Base-by-base conservation (phyloP, 1,284 basidiomycete genomes). In the Ustilago loliicola region DNA sequence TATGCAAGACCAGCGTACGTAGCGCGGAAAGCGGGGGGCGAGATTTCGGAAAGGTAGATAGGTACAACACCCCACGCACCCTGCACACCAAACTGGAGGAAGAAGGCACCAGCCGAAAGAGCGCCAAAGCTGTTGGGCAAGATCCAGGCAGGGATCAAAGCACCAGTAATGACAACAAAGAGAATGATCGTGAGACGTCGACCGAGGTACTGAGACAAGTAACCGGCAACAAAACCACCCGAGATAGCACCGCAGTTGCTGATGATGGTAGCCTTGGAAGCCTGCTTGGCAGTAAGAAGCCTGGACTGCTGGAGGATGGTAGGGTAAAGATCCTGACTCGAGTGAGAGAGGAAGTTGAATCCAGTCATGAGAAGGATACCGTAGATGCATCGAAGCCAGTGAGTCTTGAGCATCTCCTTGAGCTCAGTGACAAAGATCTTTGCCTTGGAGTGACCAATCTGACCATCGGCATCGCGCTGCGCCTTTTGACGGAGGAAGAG, bases 1-100 rank as follows among this genome's bases (percentile, higher is more conserved):
- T 96, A 98, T 0, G 93, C 92, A 0, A 96, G 90, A 77, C 96
- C 96, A 23, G 93, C 92, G 89, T 96, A 98, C 0, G 94, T 93
- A 9, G 95, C 94, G 61, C 96, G 90, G 90, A 97, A 98, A 0
- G 94, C 94, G 0, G 95, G 92, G 0, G 95, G 94, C 0, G 93
- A 92, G 87, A 96, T 91, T 87, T 98, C 96, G 3, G 92, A 90
- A n/a, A 97, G 89, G 85, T 93, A 92, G 81, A 95, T 93, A 2
- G 93, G 93, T 77, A 94, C 92, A 88, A 92, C 80, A 58, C 85
- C 85, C 87, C 88, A 89, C 1, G 89, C 88, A 34, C 88, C 88
- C 64, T 88, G 87, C 0, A 88, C 84, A 51, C 83, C 81, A 30
- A 84, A 79, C 27, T 85, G 84, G 4, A 85, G 36, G 36, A 80